Base-by-base conservation (phyloP, 2,329 filamentous ascomycete genomes). In the Plenodomus lindquistii region DNA sequence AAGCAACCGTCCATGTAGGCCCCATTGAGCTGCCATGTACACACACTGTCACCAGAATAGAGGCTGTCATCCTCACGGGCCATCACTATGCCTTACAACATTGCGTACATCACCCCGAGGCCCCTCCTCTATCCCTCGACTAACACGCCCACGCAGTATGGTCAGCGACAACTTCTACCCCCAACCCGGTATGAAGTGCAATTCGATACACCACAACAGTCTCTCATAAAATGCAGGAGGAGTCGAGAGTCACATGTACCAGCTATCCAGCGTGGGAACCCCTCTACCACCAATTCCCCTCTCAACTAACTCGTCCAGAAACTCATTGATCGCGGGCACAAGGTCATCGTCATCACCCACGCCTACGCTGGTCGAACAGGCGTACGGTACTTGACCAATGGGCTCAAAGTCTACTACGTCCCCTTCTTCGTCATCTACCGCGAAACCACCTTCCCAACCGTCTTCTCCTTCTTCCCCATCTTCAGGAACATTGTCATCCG, bases 91-190 rank as follows among this genome's bases (percentile, higher is more conserved):
- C 79, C 84, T 44, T 87, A 87, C 78, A 87, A 86, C 63, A 87
- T 88, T 69, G 85, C 85, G 83, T 85, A 73, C 63, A 82, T 72
- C 27, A n/a, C 34, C 15, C 10, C 7, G n/a, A 18, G 21, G 19
- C 31, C 34, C 31, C 9, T 38, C 24, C 41, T 39, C 22, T 36
- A 20, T 37, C 24, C 20, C 19, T 15, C 20, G 34, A 15, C 11
- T 19, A 44, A 57, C 65, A 27, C 64, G 40, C 29, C 31, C 11
- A 13, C 18, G 18, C 59, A 85, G 83, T 50, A 99, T 99, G 94
- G 89, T 97, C 73, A 92, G 93, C 82, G 94, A 99, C 80, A 97
- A 96, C 82, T 99, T 99, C 85, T 99, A 95, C 71, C 94, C 94
- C 13, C 93, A 97, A 68, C 93, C 94, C 43, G 92, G 79, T 80